Conservation (phyloP, 1,284 basidiomycete genomes). For the Trichosporon coremiiforme region DNA sequence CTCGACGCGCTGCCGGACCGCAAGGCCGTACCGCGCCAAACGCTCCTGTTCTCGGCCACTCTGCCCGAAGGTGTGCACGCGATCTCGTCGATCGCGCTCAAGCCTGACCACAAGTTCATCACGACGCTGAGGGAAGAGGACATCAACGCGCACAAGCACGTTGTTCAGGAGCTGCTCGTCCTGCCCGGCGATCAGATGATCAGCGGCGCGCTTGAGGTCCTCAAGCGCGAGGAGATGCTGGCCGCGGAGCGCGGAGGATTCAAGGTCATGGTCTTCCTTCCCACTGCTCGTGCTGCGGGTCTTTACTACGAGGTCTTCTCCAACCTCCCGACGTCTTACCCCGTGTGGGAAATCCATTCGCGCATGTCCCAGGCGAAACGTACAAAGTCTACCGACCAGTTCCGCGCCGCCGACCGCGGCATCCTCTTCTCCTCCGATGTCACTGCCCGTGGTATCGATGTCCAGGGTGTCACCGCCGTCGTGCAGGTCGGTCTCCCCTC, state of each 20-base stretch:
- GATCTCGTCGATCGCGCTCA: constrained; percentile 60
- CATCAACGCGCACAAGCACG: constrained; percentile 68
- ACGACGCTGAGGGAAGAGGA: constrained; percentile 67
- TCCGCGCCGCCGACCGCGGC: constrained; percentile 60
- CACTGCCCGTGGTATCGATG: constrained; percentile 61
- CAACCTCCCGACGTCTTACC: constrained; percentile 34
- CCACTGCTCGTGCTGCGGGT: constrained; percentile 68
- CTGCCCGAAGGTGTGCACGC: constrained; percentile 56
- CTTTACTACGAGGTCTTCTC: constrained; percentile 62
- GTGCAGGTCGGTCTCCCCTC: constrained; percentile 62
- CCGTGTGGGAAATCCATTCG: constrained; percentile 53
- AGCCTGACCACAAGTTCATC: constrained; percentile 63
- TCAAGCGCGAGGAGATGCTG: constrained; percentile 50
- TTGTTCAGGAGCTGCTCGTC: constrained; percentile 62
- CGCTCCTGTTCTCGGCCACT: constrained; percentile 60
- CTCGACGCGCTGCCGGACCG: constrained; percentile 51
- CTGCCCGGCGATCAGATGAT: constrained; percentile 59
- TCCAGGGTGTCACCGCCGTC: constrained; percentile 58
- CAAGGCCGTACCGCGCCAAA: constrained; percentile 48
- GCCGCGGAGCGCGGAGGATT: constrained; percentile 38
- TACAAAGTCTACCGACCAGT: constrained; percentile 61
- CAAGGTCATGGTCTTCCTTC: constrained; percentile 65
- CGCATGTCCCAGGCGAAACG: constrained; percentile 55
- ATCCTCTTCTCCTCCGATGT: constrained; percentile 60
- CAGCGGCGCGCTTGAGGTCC: constrained; percentile 56